A percentile compares a stretch with the other conserved stretches of the same genome.
These are phyloP conservation scores for Bjerkandera adusta DNA, from an alignment of 1,284 basidiomycete species.

Conservation along the genomic window DNA sequence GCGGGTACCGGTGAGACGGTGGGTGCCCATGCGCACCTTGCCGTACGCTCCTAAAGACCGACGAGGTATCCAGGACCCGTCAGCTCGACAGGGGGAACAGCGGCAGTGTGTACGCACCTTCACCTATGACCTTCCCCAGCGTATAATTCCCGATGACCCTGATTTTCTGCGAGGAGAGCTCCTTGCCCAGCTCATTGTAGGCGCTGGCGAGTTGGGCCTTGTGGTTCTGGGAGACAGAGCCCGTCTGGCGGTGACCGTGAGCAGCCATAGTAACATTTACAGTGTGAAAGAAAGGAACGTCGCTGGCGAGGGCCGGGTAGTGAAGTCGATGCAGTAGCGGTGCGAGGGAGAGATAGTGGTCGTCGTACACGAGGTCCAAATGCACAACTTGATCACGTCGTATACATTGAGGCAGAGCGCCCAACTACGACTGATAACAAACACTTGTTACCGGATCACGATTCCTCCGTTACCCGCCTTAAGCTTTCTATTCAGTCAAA, in stretches of 20 bases:
- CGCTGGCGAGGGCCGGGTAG: slow-evolving; percentile 31
- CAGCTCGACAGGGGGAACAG: not conserved
- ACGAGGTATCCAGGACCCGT: slow-evolving; percentile 2
- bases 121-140: slow-evolving; percentile 91
- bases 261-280: slow-evolving; percentile 44
- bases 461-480: too few species aligned
- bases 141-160: slow-evolving; percentile 96
- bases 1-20: slow-evolving; percentile 84
- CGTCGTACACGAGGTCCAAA: slow-evolving; percentile 4
- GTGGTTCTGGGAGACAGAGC: slow-evolving; percentile 71
- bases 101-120: slow-evolving; percentile 56
- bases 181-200: slow-evolving; percentile 96
- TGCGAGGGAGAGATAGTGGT: too few species aligned
- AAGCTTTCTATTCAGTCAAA: too few species aligned
- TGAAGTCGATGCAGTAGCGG: not conserved
- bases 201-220: slow-evolving; percentile 89
- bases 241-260: slow-evolving; percentile 60
- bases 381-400: too few species aligned
- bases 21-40: slow-evolving; percentile 90
- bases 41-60: slow-evolving; percentile 71
- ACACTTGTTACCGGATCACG: too few species aligned
- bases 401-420: too few species aligned
- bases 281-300: slow-evolving; percentile 35
- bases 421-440: too few species aligned
- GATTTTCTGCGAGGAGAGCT: slow-evolving; percentile 86